These are phyloP conservation scores for Boletus vermiculosoides DNA, from an alignment of 768 basidiomycete genomes.

Conservation along the genomic window DNA sequence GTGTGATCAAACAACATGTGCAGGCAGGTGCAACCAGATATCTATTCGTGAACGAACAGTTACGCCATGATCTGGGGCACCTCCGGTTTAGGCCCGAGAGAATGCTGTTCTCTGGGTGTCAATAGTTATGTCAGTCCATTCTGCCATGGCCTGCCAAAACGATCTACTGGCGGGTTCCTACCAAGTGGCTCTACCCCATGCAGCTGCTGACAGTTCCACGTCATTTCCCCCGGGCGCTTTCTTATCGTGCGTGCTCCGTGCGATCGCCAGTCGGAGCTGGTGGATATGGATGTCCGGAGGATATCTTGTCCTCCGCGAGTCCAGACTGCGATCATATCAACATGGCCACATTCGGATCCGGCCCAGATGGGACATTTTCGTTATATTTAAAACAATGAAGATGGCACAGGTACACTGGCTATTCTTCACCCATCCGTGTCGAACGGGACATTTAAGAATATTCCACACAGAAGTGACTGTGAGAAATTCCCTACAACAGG, in stretches of 20 bases:
- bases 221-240: slow-evolving; percentile 15
- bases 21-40: slow-evolving; percentile 10
- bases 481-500: slow-evolving; percentile 8
- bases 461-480: slow-evolving; percentile 18
- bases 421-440: slow-evolving; percentile 16
- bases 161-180: slow-evolving; percentile 1
- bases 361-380: slow-evolving; percentile 9
- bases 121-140: slow-evolving; percentile 12
- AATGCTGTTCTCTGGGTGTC: slow-evolving; percentile 12
- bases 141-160: slow-evolving; percentile 1
- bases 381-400: slow-evolving; percentile 7
- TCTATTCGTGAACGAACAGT: slow-evolving; percentile 9
- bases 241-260: slow-evolving; percentile 13
- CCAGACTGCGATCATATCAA: slow-evolving; percentile 10
- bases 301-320: slow-evolving; percentile 4
- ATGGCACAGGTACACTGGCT: slow-evolving; percentile 8
- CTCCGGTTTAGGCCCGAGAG: slow-evolving; percentile 13
- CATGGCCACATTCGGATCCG: slow-evolving; percentile 20
- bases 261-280: slow-evolving; percentile 17
- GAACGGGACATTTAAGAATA: slow-evolving; percentile 20
- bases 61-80: slow-evolving; percentile 19
- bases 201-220: slow-evolving; percentile 22
- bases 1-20: slow-evolving; percentile 19
- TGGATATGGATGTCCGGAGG: slow-evolving; percentile 9
- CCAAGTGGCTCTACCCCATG: background rate